Conservation (phyloP, 345 rosid species). For the Eucalyptus urophylla region DNA sequence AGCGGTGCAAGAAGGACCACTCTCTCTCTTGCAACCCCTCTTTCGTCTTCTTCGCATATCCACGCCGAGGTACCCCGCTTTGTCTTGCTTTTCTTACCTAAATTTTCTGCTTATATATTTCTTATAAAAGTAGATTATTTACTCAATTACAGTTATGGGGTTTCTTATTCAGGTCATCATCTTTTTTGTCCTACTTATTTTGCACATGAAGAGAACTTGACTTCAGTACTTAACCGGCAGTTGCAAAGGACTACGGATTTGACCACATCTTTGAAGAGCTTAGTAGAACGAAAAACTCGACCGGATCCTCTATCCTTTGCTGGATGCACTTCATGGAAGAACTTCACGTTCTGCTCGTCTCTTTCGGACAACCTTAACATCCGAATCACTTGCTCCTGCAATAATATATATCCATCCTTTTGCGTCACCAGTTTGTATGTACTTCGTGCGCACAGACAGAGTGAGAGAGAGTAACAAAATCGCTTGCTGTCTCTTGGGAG, state of each 20-base stretch:
- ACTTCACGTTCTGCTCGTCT: constrained; percentile 12
- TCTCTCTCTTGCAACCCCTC: too few species aligned
- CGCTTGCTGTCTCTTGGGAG: too few species aligned
- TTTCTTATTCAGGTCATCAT: neutral
- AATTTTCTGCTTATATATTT: too few species aligned
- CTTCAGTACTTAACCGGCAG: constrained; percentile 1
- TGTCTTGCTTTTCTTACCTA: too few species aligned
- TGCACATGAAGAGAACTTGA: neutral
- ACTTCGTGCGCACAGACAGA: neutral
- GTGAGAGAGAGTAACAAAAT: neutral
- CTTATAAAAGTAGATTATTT: too few species aligned
- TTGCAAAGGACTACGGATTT: constrained; percentile 39
- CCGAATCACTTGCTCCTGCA: constrained; percentile 24
- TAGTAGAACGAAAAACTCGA: constrained; percentile 34
- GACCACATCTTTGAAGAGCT: constrained; percentile 40
- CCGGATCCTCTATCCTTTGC: constrained; percentile 27
- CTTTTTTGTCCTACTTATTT: neutral
- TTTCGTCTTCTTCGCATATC: too few species aligned
- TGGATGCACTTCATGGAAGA: constrained; percentile 22
- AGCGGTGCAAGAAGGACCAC: too few species aligned
- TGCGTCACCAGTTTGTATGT: neutral
- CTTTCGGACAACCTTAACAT: constrained; percentile 25
- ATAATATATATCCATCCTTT: neutral
- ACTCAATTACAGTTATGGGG: neutral
- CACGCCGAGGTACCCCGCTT: too few species aligned